phyloP scores from a whole-genome alignment of 345 rosid genomes.

The Clarkia xantiana region DNA sequence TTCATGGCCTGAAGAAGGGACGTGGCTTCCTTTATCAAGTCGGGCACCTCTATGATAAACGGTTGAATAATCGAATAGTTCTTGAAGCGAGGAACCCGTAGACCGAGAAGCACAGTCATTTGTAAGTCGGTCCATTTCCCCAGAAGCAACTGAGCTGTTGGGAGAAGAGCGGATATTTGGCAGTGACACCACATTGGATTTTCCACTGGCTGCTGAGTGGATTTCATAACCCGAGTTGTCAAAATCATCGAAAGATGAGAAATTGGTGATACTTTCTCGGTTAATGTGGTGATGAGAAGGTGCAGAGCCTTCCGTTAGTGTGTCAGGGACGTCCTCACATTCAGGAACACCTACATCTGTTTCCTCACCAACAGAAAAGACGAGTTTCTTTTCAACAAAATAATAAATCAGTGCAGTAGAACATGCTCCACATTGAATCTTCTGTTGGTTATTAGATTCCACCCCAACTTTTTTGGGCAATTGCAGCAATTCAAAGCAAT shows the following conservation, averaged over 20 bases:
- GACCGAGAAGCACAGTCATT: slow-evolving; percentile 24
- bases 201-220: slow-evolving; percentile 37
- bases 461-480: slow-evolving; percentile 31
- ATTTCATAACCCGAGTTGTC: slow-evolving; percentile 57
- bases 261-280: slow-evolving; percentile 19
- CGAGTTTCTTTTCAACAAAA: slow-evolving; percentile 37
- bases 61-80: slow-evolving; percentile 36
- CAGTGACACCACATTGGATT: slow-evolving; percentile 21
- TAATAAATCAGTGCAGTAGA: slow-evolving; percentile 32
- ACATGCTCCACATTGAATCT: slow-evolving; percentile 64
- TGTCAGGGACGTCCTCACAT: slow-evolving; percentile 20
- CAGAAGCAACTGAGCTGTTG: too few relatives aligned
- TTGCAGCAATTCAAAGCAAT: slow-evolving; percentile 59
- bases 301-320: slow-evolving; percentile 10
- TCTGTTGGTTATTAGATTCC: slow-evolving; percentile 10
- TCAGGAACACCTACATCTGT: slow-evolving; percentile 11
- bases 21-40: slow-evolving; percentile 49
- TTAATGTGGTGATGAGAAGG: slow-evolving; percentile 18
- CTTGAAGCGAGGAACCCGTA: slow-evolving; percentile 42
- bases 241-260: slow-evolving; percentile 58
- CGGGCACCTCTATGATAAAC: slow-evolving; percentile 35
- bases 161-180: slow-evolving; percentile 34
- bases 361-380: slow-evolving; percentile 22
- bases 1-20: slow-evolving; percentile 35
- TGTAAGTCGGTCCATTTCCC: slow-evolving; percentile 1